Evolutionary conservation across 2,329 filamentous ascomycete species (phyloP).

Genomic region (Fusarium phyllophilum): DNA sequence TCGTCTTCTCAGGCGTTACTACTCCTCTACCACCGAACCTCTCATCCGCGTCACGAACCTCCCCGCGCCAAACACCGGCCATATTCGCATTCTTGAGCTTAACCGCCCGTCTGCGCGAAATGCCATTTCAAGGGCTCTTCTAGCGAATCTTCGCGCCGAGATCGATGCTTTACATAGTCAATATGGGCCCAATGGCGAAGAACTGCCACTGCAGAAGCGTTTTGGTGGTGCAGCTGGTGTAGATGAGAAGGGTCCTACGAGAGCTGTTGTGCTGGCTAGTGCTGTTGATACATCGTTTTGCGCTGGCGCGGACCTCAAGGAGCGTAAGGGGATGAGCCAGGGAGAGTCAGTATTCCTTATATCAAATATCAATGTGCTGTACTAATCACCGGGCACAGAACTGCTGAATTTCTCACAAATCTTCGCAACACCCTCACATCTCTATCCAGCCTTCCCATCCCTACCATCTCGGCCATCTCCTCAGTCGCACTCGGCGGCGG

Average conservation of each 20-base stretch:
- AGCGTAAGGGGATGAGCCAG: constrained; percentile 78
- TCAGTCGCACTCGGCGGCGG: constrained; percentile 91
- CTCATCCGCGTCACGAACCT: constrained; percentile 78
- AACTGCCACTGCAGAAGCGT: constrained; percentile 53
- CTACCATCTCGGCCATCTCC: constrained; percentile 88
- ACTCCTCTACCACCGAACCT: constrained; percentile 60
- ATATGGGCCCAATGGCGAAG: constrained; percentile 66
- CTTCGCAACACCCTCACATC: constrained; percentile 80
- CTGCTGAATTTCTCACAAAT: constrained; percentile 77
- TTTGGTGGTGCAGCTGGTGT: constrained; percentile 59
- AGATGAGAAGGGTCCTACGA: constrained; percentile 67
- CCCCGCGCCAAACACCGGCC: constrained; percentile 80
- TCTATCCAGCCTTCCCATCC: constrained; percentile 81
- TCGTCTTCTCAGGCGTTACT: constrained; percentile 45
- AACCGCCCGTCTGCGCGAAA: constrained; percentile 89
- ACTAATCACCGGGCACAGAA: constrained; percentile 61
- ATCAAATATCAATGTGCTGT: neutral
- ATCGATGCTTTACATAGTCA: constrained; percentile 76
- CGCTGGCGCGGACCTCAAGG: constrained; percentile 93
- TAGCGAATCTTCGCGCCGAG: constrained; percentile 76
- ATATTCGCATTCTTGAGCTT: constrained; percentile 87
- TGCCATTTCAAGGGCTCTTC: constrained; percentile 83
- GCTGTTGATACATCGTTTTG: constrained; percentile 91
- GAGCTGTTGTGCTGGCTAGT: constrained; percentile 85
- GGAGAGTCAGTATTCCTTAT: constrained; percentile 71